Base-by-base conservation (phyloP, 139 green algal species). In the Coelastrella sp. region DNA sequence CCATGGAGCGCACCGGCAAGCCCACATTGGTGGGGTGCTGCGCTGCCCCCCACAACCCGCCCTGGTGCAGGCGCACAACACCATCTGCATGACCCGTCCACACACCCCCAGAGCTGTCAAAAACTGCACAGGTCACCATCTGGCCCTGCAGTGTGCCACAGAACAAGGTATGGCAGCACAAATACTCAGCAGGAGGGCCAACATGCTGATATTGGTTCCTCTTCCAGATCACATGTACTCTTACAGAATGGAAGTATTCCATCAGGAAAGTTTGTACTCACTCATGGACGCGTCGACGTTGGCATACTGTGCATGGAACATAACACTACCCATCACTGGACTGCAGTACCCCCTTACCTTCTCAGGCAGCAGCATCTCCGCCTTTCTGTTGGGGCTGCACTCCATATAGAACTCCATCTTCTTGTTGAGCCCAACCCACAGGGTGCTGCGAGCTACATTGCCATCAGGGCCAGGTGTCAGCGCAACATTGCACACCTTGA, bases 11-110 rank as follows among this genome's bases (percentile, higher is more conserved):
- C 14, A 88, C 27, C 6, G 66, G 66, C 20, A 81, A 58, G 35
- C 84, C 68, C 11, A 80, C 49, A 17, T 70, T 6, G 22, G 66
- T 68, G 8, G 66, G 49, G 17, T 68, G 11, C 49, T 59, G 61
- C 4, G 84, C 84, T 25, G 63, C 61, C 17, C 68, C 49, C 84
- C 84, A 88, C 12, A 17, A 0, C 49, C 68, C 49, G 12, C 22
- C 20, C 4, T 14, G 8, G 56, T 88, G 84, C 59, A 88, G 66
- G 20, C 19, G 49, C 68, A 88, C 68, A 19, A 11, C 57, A 57
- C 84, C 84, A 12, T 88, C 84, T 81, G 68, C 84, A 49, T 75
- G 63, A 58, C 84, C 84, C 4, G 84, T 88, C 82, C 82, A 87
- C 49, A 87, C 63, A 22, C 57, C 57, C 22, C 27, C 58, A 14